Evolutionary conservation across 2,329 filamentous ascomycete species (phyloP).

Genomic region (Lecanoromycetidae sp.): DNA sequence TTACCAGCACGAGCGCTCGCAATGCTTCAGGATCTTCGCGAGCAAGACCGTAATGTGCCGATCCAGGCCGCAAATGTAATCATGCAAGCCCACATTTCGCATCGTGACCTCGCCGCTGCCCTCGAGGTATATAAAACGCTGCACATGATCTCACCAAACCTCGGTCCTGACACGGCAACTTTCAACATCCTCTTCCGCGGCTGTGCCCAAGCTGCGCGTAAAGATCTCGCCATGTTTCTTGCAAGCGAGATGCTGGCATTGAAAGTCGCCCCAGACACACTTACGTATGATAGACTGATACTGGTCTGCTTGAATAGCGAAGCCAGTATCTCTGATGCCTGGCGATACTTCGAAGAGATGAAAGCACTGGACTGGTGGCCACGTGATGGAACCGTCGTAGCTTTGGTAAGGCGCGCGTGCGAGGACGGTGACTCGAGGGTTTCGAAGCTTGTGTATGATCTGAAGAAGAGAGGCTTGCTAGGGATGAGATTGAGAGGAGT

Average conservation of each 20-base stretch:
- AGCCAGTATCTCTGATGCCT: conserved; percentile 35
- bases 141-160: conserved; percentile 31
- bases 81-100: conserved; percentile 40
- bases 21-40: conserved; percentile 45
- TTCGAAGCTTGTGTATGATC: conserved; percentile 23
- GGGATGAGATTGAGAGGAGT: conserved; percentile 1
- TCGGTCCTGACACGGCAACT: conserved; percentile 35
- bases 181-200: conserved; percentile 50
- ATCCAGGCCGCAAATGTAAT: conserved; percentile 35
- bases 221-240: conserved; percentile 48
- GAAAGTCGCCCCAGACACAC: conserved; percentile 40
- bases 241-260: conserved; percentile 50
- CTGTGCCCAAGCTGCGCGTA: conserved; percentile 34
- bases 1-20: conserved; percentile 43
- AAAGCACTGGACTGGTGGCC: conserved; percentile 21
- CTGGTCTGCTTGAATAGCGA: conserved; percentile 39
- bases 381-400: conserved; percentile 25
- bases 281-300: conserved; percentile 52
- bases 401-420: conserved; percentile 22
- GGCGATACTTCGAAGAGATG: conserved; percentile 42
- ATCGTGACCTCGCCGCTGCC: conserved; percentile 37
- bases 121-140: conserved; percentile 51
- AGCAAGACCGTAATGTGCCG: conserved; percentile 39
- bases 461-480: conserved; percentile 19
- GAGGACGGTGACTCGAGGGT: conserved; percentile 24